phyloP scores from a whole-genome alignment of 805 yeast genomes.

The Myxozyma nipponensis region DNA sequence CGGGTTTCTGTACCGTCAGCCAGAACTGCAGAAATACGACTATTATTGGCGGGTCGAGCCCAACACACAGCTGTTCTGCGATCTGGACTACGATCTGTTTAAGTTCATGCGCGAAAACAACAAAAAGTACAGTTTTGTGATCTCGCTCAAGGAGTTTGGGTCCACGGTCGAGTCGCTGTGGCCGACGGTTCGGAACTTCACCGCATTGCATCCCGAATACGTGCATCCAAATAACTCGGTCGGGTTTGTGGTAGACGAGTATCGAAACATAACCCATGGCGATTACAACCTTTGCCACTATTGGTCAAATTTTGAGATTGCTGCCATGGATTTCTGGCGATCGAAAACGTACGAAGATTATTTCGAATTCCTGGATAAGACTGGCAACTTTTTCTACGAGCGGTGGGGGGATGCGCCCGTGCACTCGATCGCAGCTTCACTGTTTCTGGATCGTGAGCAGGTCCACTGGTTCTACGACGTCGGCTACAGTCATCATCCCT shows the following conservation, averaged over 20 bases:
- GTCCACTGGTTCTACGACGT: conserved; percentile 76
- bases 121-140: conserved; percentile 63
- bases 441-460: conserved; percentile 56
- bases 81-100: conserved; percentile 58
- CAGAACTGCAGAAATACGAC: conserved; percentile 53
- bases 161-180: conserved; percentile 61
- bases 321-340: conserved; percentile 54
- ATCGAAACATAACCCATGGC: conserved; percentile 46
- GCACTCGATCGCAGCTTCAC: conserved; percentile 65
- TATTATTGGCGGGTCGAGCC: conserved; percentile 89
- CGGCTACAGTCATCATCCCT: conserved; percentile 61
- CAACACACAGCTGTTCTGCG: conserved; percentile 67
- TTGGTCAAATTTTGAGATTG: conserved; percentile 75
- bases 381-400: conserved; percentile 68
- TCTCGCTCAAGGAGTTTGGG: conserved; percentile 54
- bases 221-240: conserved; percentile 61
- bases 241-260: conserved; percentile 52
- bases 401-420: conserved; percentile 82
- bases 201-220: conserved; percentile 46
- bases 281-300: conserved; percentile 72
- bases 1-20: conserved; percentile 67
- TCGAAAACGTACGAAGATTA: conserved; percentile 49
- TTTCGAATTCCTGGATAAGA: conserved; percentile 53
- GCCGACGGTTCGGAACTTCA: conserved; percentile 50
- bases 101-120: conserved; percentile 51